Base-by-base conservation (phyloP, 2,329 filamentous ascomycete genomes). In the Thielaviopsis musarum region DNA sequence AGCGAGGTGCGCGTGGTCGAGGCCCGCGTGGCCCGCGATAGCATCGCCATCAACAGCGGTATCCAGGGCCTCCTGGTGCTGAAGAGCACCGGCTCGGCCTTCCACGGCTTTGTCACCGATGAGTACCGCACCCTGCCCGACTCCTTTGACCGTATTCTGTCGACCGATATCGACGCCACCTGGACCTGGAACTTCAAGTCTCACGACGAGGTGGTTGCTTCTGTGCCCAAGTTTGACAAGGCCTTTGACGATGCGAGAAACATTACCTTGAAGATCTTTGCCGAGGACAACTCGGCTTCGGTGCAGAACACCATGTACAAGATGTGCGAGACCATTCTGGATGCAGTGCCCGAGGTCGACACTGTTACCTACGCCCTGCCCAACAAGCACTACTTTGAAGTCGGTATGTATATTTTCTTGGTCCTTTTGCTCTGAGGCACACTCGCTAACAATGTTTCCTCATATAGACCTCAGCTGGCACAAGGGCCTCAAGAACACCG, bases 281-380 rank as follows among this genome's bases (percentile, higher is more conserved):
- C 93, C 51, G 81, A 85, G 68, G 91, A 98, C 68, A 78, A 90
- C 69, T 95, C 88, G 67, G 88, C 93, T 54, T 95, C 88, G 66
- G 93, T 98, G 24, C 93, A 98, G 75, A 85, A 84, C 66, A 97
- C 91, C 62, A 97, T 98, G 93, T 98, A 96, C 77, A 94, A 96
- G 77, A 98, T 98, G 91, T 84, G 81, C 66, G 86, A 91, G 71
- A 77, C 85, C 70, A 95, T 98, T 65, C 77, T 98, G 58, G 85
- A 80, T 9, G 81, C 77, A 22, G 87, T 84, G 24, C 85, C 89
- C 15, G 76, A 84, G 64, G 80, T 90, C 22, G 80, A 85, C 52
- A 77, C 78, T 22, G 88, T 93, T 51, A 81, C 85, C 66, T 97
- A 96, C 70, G 78, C 85, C 9, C 77, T 98, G 67, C 93, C 93